Base-by-base conservation (phyloP, 2,329 filamentous ascomycete genomes). In the Penicillium crustosum region DNA sequence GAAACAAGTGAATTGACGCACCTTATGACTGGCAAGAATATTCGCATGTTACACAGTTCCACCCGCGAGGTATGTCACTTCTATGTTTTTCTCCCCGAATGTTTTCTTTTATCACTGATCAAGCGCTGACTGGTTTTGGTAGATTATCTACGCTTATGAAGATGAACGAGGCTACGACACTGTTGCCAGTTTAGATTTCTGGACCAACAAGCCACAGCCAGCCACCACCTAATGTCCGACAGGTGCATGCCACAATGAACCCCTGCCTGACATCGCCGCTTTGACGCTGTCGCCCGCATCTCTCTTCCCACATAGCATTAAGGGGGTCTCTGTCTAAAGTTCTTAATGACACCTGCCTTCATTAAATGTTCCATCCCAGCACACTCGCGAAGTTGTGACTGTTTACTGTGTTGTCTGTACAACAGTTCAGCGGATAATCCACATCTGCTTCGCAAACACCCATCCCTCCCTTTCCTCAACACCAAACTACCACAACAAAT, bases 91-190 rank as follows among this genome's bases (percentile, higher is more conserved):
- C 10, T 49, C 39, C 17, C 12, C 31, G 3, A 1, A 19, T 8
- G 6, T 2, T 17, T 44, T 19, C 5, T 29, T 39, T 9, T 27
- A 27, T 36, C 27, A 47, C 19, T 19, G 17, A 44, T 45, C 43
- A 8, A 45, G n/a, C 61, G 31, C 68, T 77, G 51, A 73, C 70
- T 64, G 12, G 12, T 52, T 17, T 31, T 52, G 42, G 23, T 69
- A 99, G 94, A 97, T 99, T 67, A 78, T 99, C 52, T 97, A 97
- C 77, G 93, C 94, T 49, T 97, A 97, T 74, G 94, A 99, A 80
- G 93, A 97, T 70, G 94, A 99, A 74, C 82, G 86, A 64, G 93
- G 94, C 66, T 91, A 95, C 72, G 94, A 99, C 72, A 88, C 96
- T 52, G 89, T 99, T 62, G 92, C 94, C 67, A 92, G 91, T 61